A percentile compares a stretch with the other conserved stretches of the same genome.
Conservation (phyloP, 2,329 filamentous ascomycete species). For the Trichophyton equinum region DNA sequence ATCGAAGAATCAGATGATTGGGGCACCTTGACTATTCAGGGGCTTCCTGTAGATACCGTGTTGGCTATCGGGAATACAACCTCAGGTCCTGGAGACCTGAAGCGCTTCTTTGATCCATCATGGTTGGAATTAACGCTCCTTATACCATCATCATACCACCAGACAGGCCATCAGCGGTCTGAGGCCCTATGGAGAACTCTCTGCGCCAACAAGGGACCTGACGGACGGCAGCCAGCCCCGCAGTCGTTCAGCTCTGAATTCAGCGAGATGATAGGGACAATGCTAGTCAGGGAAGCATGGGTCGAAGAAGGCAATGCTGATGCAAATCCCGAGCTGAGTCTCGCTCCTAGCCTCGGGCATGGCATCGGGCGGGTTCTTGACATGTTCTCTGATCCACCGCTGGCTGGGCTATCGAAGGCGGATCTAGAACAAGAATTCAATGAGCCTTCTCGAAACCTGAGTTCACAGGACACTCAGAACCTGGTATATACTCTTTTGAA, state of each 20-base stretch:
- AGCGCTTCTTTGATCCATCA: conserved; percentile 10
- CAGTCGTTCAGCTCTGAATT: conserved; percentile 7
- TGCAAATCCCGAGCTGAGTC: background rate
- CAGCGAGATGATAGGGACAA: conserved; percentile 7
- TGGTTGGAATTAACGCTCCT: conserved; percentile 10
- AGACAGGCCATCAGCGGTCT: conserved; percentile 7
- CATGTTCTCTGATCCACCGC: background rate
- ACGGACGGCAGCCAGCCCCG: conserved; percentile 5
- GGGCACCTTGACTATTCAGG: conserved; percentile 6
- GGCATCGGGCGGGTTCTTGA: background rate
- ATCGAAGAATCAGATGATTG: background rate
- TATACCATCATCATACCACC: conserved; percentile 8
- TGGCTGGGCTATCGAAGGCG: background rate
- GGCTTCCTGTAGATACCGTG: conserved; percentile 10
- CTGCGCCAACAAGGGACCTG: conserved; percentile 8
- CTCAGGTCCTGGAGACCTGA: background rate
- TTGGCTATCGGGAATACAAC: conserved; percentile 8
- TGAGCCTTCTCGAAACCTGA: background rate
- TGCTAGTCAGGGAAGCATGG: conserved; percentile 7
- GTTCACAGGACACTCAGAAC: background rate
- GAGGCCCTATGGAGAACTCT: conserved; percentile 12
- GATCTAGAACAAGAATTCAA: background rate
- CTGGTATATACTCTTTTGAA: background rate
- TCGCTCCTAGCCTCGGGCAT: background rate
- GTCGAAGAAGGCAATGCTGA: background rate